A percentile compares a stretch with the other conserved stretches of the same genome.
Evolutionary conservation across 2,329 filamentous ascomycete species (phyloP).

Genomic region (Ophiosphaerella korrae): DNA sequence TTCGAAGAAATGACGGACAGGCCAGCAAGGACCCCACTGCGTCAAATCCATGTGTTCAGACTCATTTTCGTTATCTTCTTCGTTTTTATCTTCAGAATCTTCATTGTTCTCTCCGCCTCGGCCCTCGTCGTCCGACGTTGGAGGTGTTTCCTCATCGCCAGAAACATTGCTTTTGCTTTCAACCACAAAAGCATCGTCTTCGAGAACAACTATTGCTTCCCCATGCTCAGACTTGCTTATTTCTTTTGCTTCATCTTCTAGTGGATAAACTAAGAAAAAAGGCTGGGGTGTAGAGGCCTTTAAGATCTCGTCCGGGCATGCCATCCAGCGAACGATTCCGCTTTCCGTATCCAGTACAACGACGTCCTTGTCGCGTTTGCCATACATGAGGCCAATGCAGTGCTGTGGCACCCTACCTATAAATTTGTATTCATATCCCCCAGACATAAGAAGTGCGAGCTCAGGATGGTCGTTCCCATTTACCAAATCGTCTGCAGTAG

Average conservation of each 20-base stretch:
- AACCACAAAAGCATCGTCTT: neutral
- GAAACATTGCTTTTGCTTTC: neutral
- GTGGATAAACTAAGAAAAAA: no score
- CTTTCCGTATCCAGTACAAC: neutral
- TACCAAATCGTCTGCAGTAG: no score
- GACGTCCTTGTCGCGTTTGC: neutral
- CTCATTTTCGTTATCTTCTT: neutral
- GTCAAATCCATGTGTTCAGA: neutral
- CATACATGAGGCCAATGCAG: neutral
- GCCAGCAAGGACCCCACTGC: conserved; percentile 1
- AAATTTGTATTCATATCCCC: neutral
- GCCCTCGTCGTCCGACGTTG: neutral
- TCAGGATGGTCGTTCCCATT: neutral
- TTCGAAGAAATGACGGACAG: conserved; percentile 3
- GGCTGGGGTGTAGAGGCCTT: no score
- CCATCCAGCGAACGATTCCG: neutral
- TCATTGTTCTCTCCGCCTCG: neutral
- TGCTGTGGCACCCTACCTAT: neutral
- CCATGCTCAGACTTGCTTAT: neutral
- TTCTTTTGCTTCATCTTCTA: neutral
- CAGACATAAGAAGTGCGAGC: neutral
- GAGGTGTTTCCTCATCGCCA: neutral
- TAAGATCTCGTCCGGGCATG: neutral
- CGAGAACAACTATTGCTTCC: neutral
- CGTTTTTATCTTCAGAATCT: neutral